Conservation (phyloP, 495 filamentous ascomycete genomes). For the Cercophora scortea region DNA sequence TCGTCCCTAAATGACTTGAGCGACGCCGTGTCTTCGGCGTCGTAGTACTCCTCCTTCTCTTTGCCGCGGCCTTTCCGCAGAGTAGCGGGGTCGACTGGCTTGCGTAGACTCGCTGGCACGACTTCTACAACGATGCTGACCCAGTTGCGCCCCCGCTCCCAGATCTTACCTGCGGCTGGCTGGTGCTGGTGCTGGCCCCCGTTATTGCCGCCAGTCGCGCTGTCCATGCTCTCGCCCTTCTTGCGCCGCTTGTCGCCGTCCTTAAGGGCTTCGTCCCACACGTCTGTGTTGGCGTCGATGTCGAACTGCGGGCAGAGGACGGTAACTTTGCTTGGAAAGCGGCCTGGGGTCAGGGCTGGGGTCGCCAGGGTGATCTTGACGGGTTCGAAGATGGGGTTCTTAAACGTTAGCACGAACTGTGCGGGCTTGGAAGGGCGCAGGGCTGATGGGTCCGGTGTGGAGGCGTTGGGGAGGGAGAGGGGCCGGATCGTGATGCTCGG, state of each 20-base stretch:
- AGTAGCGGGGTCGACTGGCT: slow-evolving; percentile 14
- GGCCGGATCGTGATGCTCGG: slow-evolving; percentile 67
- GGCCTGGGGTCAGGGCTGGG: slow-evolving; percentile 70
- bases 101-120: slow-evolving; percentile 54
- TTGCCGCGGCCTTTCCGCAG: not conserved
- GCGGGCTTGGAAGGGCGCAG: slow-evolving; percentile 61
- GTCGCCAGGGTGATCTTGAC: slow-evolving; percentile 84
- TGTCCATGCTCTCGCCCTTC: slow-evolving; percentile 1
- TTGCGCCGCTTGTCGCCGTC: slow-evolving; percentile 30
- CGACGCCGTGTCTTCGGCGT: too few relatives aligned
- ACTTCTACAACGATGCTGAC: slow-evolving; percentile 87
- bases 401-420: slow-evolving; percentile 80
- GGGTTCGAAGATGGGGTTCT: slow-evolving; percentile 88
- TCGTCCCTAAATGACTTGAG: not conserved
- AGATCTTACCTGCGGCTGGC: slow-evolving; percentile 87
- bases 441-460: slow-evolving; percentile 10
- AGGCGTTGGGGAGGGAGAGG: slow-evolving; percentile 40
- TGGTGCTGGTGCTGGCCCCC: slow-evolving; percentile 43
- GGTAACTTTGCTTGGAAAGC: slow-evolving; percentile 71
- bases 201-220: not conserved
- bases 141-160: slow-evolving; percentile 93
- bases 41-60: not conserved
- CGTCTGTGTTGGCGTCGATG: slow-evolving; percentile 88
- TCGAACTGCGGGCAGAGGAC: slow-evolving; percentile 93
- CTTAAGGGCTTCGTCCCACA: slow-evolving; percentile 85